Conservation (phyloP, 305 asterid species). For the Plantago coronopus region DNA sequence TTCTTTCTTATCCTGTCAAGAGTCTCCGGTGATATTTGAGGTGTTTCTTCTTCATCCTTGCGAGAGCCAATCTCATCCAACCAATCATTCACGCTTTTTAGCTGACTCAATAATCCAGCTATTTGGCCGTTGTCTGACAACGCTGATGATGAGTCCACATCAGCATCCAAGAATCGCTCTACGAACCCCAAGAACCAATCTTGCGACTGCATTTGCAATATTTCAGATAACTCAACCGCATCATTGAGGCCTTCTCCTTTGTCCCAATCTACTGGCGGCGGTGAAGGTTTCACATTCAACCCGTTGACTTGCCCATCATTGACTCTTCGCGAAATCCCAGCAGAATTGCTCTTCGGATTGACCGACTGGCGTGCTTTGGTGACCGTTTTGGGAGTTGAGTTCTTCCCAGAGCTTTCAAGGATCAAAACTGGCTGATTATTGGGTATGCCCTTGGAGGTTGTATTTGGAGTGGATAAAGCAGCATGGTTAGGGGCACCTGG, state of each 20-base stretch:
- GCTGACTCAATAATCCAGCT: conserved; percentile 91
- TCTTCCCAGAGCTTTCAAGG: conserved; percentile 61
- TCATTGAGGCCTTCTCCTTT: conserved; percentile 82
- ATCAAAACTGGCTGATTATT: conserved; percentile 53
- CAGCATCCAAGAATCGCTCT: conserved; percentile 87
- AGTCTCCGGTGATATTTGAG: conserved; percentile 57
- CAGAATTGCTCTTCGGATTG: conserved; percentile 40
- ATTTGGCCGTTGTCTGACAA: conserved; percentile 83
- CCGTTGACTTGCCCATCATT: conserved; percentile 39
- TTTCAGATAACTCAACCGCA: conserved; percentile 80
- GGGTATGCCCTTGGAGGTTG: conserved; percentile 36
- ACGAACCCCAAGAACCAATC: conserved; percentile 94
- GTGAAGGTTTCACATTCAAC: conserved; percentile 43
- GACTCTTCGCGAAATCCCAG: conserved; percentile 43
- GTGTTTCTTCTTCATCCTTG: conserved; percentile 67
- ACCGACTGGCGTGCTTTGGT: conserved; percentile 47
- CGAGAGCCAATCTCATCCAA: conserved; percentile 67
- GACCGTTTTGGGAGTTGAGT: conserved; percentile 32
- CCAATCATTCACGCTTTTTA: conserved; percentile 96
- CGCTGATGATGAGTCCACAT: conserved; percentile 61
- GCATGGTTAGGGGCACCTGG: conserved; percentile 34
- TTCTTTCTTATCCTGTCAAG: conserved; percentile 84
- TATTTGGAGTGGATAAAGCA: conserved; percentile 31
- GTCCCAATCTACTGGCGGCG: conserved; percentile 73
- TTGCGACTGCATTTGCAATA: conserved; percentile 60